These are phyloP conservation scores for Globisporangium acanthophoron DNA, from an alignment of 352 stramenopile species.

Conservation along the genomic window DNA sequence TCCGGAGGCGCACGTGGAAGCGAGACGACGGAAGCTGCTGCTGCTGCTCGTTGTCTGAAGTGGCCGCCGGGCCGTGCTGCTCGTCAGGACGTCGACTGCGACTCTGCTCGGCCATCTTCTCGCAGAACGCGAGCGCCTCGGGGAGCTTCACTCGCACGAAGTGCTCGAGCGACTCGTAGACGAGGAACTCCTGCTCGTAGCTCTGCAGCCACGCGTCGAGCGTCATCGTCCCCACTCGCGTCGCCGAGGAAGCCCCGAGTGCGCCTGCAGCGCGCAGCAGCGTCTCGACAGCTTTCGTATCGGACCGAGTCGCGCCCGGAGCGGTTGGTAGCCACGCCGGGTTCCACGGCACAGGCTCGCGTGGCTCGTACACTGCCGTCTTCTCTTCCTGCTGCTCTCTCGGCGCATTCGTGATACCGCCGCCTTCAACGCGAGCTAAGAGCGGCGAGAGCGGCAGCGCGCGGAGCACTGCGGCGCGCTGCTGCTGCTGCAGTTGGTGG, in stretches of 20 bases:
- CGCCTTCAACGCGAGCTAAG: slow-evolving; percentile 1
- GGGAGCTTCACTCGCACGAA: slow-evolving; percentile 45
- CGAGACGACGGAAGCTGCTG: slow-evolving; percentile 10
- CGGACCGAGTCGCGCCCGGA: not conserved
- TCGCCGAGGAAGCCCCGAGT: slow-evolving; percentile 3
- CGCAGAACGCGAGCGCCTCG: slow-evolving; percentile 36
- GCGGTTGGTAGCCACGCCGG: slow-evolving; percentile 19
- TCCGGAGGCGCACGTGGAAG: slow-evolving; percentile 33
- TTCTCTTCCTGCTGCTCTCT: not conserved
- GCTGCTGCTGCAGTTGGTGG: slow-evolving; percentile 33
- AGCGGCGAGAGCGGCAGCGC: slow-evolving; percentile 27
- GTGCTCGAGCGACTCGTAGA: slow-evolving; percentile 44
- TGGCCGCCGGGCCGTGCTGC: too few species aligned
- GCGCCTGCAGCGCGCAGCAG: slow-evolving; percentile 4
- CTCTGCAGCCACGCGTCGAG: slow-evolving; percentile 38
- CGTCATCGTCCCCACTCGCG: slow-evolving; percentile 13
- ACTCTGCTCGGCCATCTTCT: slow-evolving; percentile 32
- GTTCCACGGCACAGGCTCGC: slow-evolving; percentile 24
- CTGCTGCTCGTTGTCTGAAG: not conserved
- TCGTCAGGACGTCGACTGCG: not conserved
- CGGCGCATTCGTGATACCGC: not conserved
- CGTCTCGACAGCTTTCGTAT: slow-evolving; percentile 5
- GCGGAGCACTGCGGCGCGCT: slow-evolving; percentile 20
- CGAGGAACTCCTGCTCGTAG: slow-evolving; percentile 37
- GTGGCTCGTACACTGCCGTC: not conserved